Evolutionary conservation across 2,329 filamentous ascomycete genomes (phyloP).

Genomic region (Hymenoscyphus fraxineus): DNA sequence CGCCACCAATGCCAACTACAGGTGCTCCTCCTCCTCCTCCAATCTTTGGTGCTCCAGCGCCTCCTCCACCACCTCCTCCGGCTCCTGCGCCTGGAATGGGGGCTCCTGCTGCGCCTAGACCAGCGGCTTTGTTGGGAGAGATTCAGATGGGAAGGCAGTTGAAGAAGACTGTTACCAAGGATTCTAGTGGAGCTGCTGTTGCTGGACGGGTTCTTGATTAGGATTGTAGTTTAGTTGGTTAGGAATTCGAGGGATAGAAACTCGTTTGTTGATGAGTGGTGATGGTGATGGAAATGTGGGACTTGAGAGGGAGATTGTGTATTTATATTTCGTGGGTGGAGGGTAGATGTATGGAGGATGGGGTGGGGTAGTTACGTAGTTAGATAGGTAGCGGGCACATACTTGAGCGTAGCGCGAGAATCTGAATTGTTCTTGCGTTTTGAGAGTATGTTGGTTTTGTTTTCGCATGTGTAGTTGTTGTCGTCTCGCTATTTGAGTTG

Average conservation of each 20-base stretch:
- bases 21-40: conserved; percentile 40
- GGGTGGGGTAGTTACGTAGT: neutral
- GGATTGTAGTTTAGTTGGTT: neutral
- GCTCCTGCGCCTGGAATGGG: conserved; percentile 38
- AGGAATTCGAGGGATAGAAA: neutral
- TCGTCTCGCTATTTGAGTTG: no score
- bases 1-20: conserved; percentile 43
- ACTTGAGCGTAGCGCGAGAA: neutral
- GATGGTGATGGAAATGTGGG: neutral
- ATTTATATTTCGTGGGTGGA: neutral
- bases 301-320: neutral
- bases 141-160: conserved; percentile 77
- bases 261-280: neutral
- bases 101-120: conserved; percentile 43
- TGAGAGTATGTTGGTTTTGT: no score
- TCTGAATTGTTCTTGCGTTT: neutral
- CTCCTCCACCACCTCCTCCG: conserved; percentile 34
- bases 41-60: conserved; percentile 33
- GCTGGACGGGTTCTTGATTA: conserved; percentile 67
- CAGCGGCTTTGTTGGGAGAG: conserved; percentile 68
- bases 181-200: conserved; percentile 68
- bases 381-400: neutral
- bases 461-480: no score
- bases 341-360: neutral
- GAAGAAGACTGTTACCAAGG: conserved; percentile 86